phyloP scores from a whole-genome alignment of 1,284 basidiomycete species.

The Ceratobasidium sp. region DNA sequence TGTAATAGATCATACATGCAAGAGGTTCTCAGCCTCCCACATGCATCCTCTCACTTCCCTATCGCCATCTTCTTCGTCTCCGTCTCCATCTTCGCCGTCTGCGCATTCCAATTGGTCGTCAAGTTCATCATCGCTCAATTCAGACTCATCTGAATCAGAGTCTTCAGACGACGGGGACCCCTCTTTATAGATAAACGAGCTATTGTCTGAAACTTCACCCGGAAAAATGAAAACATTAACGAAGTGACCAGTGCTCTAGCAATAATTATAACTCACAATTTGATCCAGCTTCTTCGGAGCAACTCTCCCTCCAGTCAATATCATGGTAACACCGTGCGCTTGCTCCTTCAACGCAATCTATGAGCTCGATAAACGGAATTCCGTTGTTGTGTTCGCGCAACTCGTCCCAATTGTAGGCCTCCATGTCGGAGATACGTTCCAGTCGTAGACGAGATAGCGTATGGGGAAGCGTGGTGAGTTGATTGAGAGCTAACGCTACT shows the following conservation, averaged over 20 bases:
- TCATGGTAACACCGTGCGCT: neutral
- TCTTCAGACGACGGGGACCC: neutral
- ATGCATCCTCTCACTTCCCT: neutral
- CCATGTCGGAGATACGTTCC: neutral
- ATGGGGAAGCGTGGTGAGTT: neutral
- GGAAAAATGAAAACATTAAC: too few species aligned
- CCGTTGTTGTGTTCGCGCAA: neutral
- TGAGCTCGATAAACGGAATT: neutral
- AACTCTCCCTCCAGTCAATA: too few species aligned
- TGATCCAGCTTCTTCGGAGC: neutral
- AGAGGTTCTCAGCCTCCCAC: too few species aligned
- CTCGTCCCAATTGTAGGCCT: neutral
- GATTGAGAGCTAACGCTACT: neutral
- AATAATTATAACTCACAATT: neutral
- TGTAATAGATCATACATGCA: too few species aligned
- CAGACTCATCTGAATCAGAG: slow-evolving; percentile 1
- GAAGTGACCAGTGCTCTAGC: too few species aligned
- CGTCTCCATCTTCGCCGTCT: neutral
- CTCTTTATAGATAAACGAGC: slow-evolving; percentile 6
- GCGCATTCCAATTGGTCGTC: too few species aligned
- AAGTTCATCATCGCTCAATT: neutral
- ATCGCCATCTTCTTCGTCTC: neutral
- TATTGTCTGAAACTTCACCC: slow-evolving; percentile 2
- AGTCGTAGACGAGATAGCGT: neutral
- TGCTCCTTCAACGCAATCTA: neutral